Base-by-base conservation (phyloP, 192 early-diverging fungal species). In the Oehlia diaphana region DNA sequence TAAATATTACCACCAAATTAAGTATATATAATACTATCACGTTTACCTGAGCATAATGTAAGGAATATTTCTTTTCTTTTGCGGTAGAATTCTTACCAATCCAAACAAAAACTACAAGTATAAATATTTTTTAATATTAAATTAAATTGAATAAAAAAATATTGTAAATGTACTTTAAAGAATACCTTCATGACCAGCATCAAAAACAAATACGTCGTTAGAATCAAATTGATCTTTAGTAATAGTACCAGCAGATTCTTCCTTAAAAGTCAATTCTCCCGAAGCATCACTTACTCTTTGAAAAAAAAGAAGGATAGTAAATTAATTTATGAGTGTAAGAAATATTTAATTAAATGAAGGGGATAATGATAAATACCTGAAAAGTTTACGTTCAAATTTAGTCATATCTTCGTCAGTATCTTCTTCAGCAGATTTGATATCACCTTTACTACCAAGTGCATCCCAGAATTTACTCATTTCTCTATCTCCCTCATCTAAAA, bases 181-280 rank as follows among this genome's bases (percentile, higher is more conserved):
- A 8, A 12, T 31, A 78, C 76, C 76, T 77, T 89, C 82, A 72
- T 84, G 77, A 23, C 87, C 87, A 23, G 84, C 86, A 83, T 94
- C 93, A 72, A 92, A 83, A 64, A 94, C 79, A 80, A 91, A 94
- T 42, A 92, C 92, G 80, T 92, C 90, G 39, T 93, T 84, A 9
- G 84, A 76, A 72, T 92, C 85, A 77, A 95, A 84, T 44, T 86
- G 78, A 9, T 71, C 75, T 69, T 79, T 77, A 6, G 26, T 86
- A 42, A 89, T 83, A 23, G 81, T 82, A 61, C 87, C 87, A 42
- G 83, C 81, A 14, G 86, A 85, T 62, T 90, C 91, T 74, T 87
- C 65, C n/a, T 84, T 89, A 78, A 93, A 93, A 19, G 81, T 73
- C 37, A 88, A 61, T 39, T 63, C 49, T 65, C 84, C 87, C 3